Evolutionary conservation across 1,139 yeast genomes (phyloP), one percentile per base, ranked within the genome.

Genomic region (Candida sp.): DNA sequence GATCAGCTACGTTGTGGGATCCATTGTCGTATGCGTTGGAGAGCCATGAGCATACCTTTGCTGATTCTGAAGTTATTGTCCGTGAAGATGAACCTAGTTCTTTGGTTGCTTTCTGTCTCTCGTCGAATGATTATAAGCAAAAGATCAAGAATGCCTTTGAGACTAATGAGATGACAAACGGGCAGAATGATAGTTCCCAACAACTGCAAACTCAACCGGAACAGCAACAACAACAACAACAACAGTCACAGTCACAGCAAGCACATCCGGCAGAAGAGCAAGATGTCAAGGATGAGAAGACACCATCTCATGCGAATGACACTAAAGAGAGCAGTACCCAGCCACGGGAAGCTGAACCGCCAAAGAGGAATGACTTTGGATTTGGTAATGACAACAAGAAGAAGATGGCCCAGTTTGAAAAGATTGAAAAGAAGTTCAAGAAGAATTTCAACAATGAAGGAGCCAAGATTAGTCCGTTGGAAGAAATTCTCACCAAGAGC

Each of bases 71-170:
- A 66, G 96, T 96, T 17, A 88, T 96, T 55, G 96, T 94, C 5
- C 77, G 99, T 48, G 99, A 96, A 63, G 98, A 92, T 67, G 99
- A 96, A 66, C 99, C 99, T 6, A 89, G 96, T 64, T 93, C 98
- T 0, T 72, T 96, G 55, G 91, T 94, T 57, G 96, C 99, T 0
- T 93, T 94, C 63, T 93, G 98, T 65, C 73, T 96, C 54, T 88
- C 93, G 41, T 85, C 97, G 0, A 79, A 84, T 3, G 98, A 94
- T 67, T 94, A 94, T 63, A 77, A 81, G 48, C 87, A 84, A 53
- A 87, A 90, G 58, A 78, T 90, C 45, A 69, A 72, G 31, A 68
- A 66, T 7, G 72, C 78, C 69, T 71, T 72, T 39, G 66, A 60
- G 54, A 72, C 63, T 48, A 63, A 59, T 11, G 66, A 58, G 35